Evolutionary conservation across 768 basidiomycete species (phyloP).

Genomic region (Ramaria rubella): DNA sequence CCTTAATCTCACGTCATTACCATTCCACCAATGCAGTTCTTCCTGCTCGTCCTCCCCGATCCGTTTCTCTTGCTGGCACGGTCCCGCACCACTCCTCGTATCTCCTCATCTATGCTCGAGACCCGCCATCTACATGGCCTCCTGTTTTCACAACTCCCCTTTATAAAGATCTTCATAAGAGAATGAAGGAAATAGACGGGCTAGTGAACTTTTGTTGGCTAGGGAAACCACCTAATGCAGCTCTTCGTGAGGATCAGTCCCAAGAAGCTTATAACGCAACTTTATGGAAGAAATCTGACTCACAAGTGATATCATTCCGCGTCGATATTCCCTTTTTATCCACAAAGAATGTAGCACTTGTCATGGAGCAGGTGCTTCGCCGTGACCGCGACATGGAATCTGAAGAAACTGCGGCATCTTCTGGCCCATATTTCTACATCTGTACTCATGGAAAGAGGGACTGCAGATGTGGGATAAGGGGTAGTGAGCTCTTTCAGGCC

Average conservation of each 20-base stretch:
- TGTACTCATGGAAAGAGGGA: constrained; percentile 78
- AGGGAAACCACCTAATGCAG: constrained; percentile 17
- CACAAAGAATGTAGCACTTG: constrained; percentile 10
- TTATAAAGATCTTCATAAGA: constrained; percentile 43
- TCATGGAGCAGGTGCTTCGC: constrained; percentile 20
- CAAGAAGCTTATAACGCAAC: not conserved
- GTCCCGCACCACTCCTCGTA: constrained; percentile 46
- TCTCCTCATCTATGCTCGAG: constrained; percentile 46
- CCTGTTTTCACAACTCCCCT: constrained; percentile 37
- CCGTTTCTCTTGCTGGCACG: constrained; percentile 39
- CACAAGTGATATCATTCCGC: constrained; percentile 8
- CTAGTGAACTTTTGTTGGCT: constrained; percentile 59
- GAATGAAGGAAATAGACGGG: constrained; percentile 42
- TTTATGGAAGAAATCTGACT: constrained; percentile 14
- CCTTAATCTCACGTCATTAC: too few species aligned
- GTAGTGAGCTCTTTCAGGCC: constrained; percentile 48
- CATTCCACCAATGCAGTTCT: not conserved
- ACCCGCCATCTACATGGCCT: constrained; percentile 45
- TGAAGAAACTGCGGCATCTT: constrained; percentile 16
- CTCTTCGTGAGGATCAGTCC: constrained; percentile 9
- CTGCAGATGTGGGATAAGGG: constrained; percentile 69
- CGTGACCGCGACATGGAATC: constrained; percentile 20
- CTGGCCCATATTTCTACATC: constrained; percentile 45
- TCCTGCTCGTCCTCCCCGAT: constrained; percentile 4
- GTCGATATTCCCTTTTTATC: not conserved